Percentiles rank a stretch among this genome's conserved stretches.
These are phyloP conservation scores for Phytophthora cajani DNA, from an alignment of 352 stramenopile genomes.

Conservation along the genomic window DNA sequence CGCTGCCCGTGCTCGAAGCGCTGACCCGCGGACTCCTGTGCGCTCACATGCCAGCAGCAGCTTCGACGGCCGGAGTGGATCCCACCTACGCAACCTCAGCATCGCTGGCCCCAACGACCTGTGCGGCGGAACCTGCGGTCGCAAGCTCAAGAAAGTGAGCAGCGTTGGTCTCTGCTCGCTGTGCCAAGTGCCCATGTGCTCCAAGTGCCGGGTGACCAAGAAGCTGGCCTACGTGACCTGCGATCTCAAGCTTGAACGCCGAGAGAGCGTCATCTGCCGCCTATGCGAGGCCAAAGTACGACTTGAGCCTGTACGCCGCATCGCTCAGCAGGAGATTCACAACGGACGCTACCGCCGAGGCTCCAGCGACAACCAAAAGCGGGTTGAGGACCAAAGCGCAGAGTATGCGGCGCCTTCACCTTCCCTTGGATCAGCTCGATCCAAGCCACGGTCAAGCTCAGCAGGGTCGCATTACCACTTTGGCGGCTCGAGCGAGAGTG, in stretches of 20 bases:
- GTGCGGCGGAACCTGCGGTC: conserved; percentile 38
- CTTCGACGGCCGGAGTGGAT: conserved; percentile 15
- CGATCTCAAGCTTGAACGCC: conserved; percentile 37
- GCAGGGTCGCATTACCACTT: conserved; percentile 15
- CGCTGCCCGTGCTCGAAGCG: conserved; percentile 16
- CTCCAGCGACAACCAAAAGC: not conserved
- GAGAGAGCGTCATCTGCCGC: conserved; percentile 42
- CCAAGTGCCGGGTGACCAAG: conserved; percentile 46
- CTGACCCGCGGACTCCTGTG: conserved; percentile 8
- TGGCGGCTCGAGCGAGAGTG: not conserved
- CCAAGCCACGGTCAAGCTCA: conserved; percentile 3
- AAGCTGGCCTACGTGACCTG: conserved; percentile 42
- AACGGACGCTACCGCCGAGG: conserved; percentile 24
- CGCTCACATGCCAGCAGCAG: conserved; percentile 14
- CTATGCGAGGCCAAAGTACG: conserved; percentile 39
- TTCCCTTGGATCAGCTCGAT: not conserved
- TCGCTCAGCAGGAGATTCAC: conserved; percentile 41
- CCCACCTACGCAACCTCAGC: conserved; percentile 31
- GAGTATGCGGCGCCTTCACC: not conserved
- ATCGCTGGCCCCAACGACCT: conserved; percentile 19
- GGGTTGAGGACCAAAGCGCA: conserved; percentile 4
- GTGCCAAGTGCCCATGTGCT: conserved; percentile 46
- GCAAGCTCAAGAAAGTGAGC: conserved; percentile 40
- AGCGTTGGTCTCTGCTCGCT: conserved; percentile 40
- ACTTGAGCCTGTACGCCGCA: conserved; percentile 27